Base-by-base conservation (phyloP, 2,329 filamentous ascomycete species). In the Neocucurbitaria cava region DNA sequence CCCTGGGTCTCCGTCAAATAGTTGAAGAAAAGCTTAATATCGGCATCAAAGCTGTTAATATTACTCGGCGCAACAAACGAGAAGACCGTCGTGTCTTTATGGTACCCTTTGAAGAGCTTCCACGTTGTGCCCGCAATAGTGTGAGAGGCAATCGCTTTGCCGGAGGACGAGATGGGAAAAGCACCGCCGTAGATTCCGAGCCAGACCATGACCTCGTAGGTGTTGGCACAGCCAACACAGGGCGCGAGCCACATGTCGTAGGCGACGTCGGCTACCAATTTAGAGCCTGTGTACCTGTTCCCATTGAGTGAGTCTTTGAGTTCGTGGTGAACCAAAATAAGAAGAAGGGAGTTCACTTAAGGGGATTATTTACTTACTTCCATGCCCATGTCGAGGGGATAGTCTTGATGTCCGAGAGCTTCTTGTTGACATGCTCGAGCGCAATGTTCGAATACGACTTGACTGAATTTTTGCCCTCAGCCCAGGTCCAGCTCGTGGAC, bases 171-270 rank as follows among this genome's bases (percentile, higher is more conserved):
- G 21, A 54, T 54, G 5, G 51, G 51, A 1, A 44, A 33, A n/a
- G 51, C 51, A 11, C 51, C 51, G 20, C 51, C 51, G n/a, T 40
- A 41, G n/a, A 24, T 11, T 7, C 30, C 45, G 3, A 54, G 21
- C 51, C 51, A 52, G 36, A 52, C 47, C 49, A 52, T 52, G 43
- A 52, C 42, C 24, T 52, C 49, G 33, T 46, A 52, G 17, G 42
- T 21, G 36, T 46, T 41, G 17, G 38, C 26, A 5, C 42, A 28
- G 40, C 35, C 36, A 26, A 39, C 26, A 3, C 42, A 46, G 24
- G 40, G 40, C 10, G 42, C 26, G 2, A 44, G 21, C 28, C 28
- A 31, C 3, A 52, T 24, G 18, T 52, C 49, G 43, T 46, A 52
- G 17, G 49, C 15, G 5, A 52, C 49, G n/a, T 52, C 28, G 6